Evolutionary conservation across 169 alveolate genomes (phyloP).

Genomic region (Sarcocystis neurona): DNA sequence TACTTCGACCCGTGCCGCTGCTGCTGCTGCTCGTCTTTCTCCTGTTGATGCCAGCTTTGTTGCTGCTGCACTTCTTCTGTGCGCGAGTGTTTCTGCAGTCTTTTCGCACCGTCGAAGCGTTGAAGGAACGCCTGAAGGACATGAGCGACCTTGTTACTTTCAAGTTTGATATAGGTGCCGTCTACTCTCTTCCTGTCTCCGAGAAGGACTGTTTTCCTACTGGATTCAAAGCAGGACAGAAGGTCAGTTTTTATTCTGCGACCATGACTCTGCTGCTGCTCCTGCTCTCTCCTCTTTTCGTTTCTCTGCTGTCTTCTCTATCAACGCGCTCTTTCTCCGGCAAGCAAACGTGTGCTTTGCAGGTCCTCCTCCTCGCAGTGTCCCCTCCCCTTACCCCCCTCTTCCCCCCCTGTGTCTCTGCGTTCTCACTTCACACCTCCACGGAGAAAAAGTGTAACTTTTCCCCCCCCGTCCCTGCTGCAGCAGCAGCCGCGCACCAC

Average conservation of each 20-base stretch:
- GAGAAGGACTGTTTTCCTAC: not conserved
- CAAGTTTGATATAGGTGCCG: slow-evolving; percentile 12
- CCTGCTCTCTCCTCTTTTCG: too few relatives aligned
- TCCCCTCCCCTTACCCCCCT: not conserved
- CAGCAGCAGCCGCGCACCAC: too few relatives aligned
- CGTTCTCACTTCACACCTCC: not conserved
- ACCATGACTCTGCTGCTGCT: not conserved
- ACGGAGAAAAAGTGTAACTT: not conserved
- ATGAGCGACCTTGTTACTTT: not conserved
- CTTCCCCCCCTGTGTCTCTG: not conserved
- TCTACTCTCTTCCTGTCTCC: not conserved
- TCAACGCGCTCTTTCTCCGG: too few relatives aligned
- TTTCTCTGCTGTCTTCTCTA: too few relatives aligned
- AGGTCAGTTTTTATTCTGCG: not conserved
- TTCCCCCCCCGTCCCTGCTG: too few relatives aligned
- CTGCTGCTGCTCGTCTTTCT: not conserved
- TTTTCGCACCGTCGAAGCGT: slow-evolving; percentile 1
- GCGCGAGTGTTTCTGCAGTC: not conserved
- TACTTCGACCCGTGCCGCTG: not conserved
- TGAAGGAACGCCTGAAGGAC: slow-evolving; percentile 7
- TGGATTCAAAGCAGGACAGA: not conserved
- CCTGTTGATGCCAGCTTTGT: not conserved
- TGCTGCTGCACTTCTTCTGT: not conserved
- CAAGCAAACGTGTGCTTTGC: not conserved
- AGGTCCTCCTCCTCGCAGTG: not conserved